These are phyloP conservation scores for Clarkia xantiana DNA, from an alignment of 345 rosid species.

Conservation along the genomic window DNA sequence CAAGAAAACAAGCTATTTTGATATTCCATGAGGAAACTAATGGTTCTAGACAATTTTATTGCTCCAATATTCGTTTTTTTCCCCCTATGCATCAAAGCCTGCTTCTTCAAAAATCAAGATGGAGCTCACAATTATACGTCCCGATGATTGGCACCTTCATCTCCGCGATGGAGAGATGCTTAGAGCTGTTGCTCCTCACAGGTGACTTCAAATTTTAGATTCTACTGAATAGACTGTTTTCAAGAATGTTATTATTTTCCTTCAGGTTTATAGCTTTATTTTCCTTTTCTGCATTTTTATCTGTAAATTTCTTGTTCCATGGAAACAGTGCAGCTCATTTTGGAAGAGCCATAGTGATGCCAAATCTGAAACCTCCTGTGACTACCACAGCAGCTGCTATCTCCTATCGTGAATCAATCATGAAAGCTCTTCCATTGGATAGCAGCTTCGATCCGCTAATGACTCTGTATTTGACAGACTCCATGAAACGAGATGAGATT, in stretches of 20 bases:
- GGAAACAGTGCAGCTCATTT: constrained; percentile 37
- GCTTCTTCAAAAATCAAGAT: constrained; percentile 11
- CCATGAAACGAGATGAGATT: constrained; percentile 70
- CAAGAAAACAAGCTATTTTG: no score
- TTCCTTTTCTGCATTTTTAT: constrained; percentile 31
- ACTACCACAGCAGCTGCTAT: constrained; percentile 60
- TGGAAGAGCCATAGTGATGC: constrained; percentile 88
- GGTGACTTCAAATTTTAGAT: no score
- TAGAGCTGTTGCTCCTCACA: constrained; percentile 60
- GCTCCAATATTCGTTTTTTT: no score
- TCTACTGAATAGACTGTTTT: no score
- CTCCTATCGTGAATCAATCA: constrained; percentile 19
- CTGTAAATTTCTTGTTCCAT: neutral
- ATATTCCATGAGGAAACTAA: no score
- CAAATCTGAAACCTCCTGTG: constrained; percentile 80
- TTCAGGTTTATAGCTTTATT: constrained; percentile 5
- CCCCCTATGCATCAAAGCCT: no score
- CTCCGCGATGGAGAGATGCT: constrained; percentile 67
- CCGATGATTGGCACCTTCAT: constrained; percentile 91
- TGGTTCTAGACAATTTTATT: no score
- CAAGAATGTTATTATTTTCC: no score
- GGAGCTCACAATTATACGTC: constrained; percentile 60
- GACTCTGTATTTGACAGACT: constrained; percentile 91
- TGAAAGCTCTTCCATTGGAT: constrained; percentile 27
- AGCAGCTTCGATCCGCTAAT: constrained; percentile 69